A percentile compares a stretch with the other conserved stretches of the same genome.
These are phyloP conservation scores for Neobulgaria alba DNA, from an alignment of 2,329 filamentous ascomycete genomes.

Conservation along the genomic window DNA sequence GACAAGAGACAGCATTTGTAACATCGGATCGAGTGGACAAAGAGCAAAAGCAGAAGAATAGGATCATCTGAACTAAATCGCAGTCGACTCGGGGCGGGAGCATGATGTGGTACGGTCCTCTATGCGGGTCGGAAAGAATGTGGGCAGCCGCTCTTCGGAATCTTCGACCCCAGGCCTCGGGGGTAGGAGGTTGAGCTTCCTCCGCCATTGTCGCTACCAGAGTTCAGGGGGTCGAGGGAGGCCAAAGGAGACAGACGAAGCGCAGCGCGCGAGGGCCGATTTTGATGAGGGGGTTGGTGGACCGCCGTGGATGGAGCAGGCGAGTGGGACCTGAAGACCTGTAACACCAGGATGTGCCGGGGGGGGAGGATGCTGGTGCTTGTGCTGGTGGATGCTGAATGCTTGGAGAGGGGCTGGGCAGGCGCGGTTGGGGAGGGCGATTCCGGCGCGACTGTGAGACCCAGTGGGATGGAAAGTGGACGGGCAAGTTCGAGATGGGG, in stretches of 20 bases:
- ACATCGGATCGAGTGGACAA: conserved; percentile 1
- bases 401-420: too few relatives aligned
- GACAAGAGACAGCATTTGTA: conserved; percentile 13
- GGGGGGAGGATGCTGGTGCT: too few relatives aligned
- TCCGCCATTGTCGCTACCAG: background rate
- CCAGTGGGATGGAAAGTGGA: too few relatives aligned
- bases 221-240: background rate
- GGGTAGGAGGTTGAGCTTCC: background rate
- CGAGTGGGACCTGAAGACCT: too few relatives aligned
- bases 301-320: too few relatives aligned
- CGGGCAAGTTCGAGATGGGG: too few relatives aligned
- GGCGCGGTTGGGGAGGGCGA: too few relatives aligned
- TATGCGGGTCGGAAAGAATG: background rate
- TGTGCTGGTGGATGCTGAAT: too few relatives aligned
- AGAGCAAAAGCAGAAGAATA: background rate
- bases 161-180: background rate
- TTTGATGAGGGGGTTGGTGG: too few relatives aligned
- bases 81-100: background rate
- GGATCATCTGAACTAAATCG: conserved; percentile 1
- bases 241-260: background rate
- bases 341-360: too few relatives aligned
- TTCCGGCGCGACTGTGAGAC: too few relatives aligned
- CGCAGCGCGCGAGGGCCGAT: too few relatives aligned
- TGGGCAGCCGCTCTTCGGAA: background rate
- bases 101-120: background rate